Evolutionary conservation across 345 rosid genomes (phyloP), one percentile per base, ranked within the genome.

Genomic region (Eucalyptus erythrocorys): DNA sequence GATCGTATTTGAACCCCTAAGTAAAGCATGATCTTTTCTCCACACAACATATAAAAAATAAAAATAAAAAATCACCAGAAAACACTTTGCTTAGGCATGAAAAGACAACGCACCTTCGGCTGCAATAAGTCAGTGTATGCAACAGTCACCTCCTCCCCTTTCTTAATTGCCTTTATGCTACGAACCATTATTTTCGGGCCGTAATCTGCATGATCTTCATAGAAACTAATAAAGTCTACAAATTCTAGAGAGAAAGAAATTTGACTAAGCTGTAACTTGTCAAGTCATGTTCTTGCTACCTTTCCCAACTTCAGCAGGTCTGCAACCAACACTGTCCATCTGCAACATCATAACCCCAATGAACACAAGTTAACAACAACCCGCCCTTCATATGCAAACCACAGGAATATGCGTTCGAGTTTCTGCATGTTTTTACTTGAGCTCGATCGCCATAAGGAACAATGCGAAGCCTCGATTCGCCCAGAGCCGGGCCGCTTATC

Each of bases 51-150:
- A 1, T 22, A 24, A 22, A 6, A 59, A 27, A 27, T 5, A 12
- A 13, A 19, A 51, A n/a, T n/a, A 19, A 51, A 19, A 51, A 1
- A 27, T 61, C 68, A 61, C 68, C 17, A 55, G 26, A 50, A 55
- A 40, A 24, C 8, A 26, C 87, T 32, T n/a, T 9, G 10, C 81
- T 43, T 37, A 43, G 55, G 48, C 81, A 87, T 19, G 79, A 87
- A 45, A 22, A 87, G 26, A 66, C 27, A 2, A 71, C 87, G 43
- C 88, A 97, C 98, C 95, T 93, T 94, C 7, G 96, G 98, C 89
- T 92, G 98, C 90, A 96, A 89, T 90, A 97, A 89, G 92, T 97
- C 96, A 10, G 95, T 96, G 88, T 94, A 97, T 7, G 98, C 94
- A 81, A 95, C 87, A 71, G 93, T 94, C 66, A 97, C 94, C 91